Base-by-base conservation (phyloP, 768 basidiomycete species). In the Auriscalpium orientale region DNA sequence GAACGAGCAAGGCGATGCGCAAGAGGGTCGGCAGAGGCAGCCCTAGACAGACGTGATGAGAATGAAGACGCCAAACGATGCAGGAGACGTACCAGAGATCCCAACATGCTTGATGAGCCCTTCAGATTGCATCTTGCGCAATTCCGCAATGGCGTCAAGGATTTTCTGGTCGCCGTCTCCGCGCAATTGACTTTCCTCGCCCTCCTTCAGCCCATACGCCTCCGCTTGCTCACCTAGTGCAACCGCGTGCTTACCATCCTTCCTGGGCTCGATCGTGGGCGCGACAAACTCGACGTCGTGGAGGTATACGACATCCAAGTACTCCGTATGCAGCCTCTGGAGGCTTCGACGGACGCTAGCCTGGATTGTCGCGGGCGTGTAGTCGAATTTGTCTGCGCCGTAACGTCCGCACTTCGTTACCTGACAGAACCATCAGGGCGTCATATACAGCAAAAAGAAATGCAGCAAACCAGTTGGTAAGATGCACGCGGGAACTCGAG, bases 351-450 rank as follows among this genome's bases (percentile, higher is more conserved):
- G 67, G 16, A 95, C 79, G 58, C 84, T 86, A 20, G 76, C 73
- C 16, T 85, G 81, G 53, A 95, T 80, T 37, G 77, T 81, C 6
- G 66, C 60, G 1, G 88, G 85, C 2, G 79, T 74, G 69, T 93
- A 94, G 68, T 95, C 88, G 61, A 93, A 93, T 45, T 76, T 72
- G 1, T 72, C 16, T 64, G 65, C 22, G 8, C 87, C 89, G 65
- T 86, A 89, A 37, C 91, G 79, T 21, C 92, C 92, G 58, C 87
- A 89, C 67, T 95, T 95, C 10, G 90, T 91, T 73, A 91, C 85
- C 89, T 92, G 55, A 3, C 49, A 8, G 4, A 34, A 18, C 22
- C 40, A 21, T 51, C 40, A 51, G 36, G 12, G 20, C 51, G 46
- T 28, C 20, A 56, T 52, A 35, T 16, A 15, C 43, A 20, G 37